Percentiles rank a stretch among this genome's conserved stretches.
Evolutionary conservation across 106 monocot species (phyloP).

Genomic region (Agapanthus africanus): DNA sequence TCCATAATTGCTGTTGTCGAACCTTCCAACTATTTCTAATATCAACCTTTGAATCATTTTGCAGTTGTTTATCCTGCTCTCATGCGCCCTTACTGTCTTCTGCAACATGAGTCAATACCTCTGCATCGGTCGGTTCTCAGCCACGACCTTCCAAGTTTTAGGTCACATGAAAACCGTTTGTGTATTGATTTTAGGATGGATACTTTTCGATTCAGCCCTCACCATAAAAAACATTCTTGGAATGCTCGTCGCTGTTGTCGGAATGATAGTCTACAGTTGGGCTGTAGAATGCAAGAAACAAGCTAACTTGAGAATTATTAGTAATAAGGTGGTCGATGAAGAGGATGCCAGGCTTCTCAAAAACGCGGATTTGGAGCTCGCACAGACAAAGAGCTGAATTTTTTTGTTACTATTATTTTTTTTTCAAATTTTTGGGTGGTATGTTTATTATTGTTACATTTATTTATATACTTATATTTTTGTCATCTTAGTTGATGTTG

Average conservation of each 20-base stretch:
- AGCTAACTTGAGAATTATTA: slow-evolving; percentile 11
- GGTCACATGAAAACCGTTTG: slow-evolving; percentile 56
- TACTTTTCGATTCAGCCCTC: slow-evolving; percentile 46
- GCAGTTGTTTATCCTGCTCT: slow-evolving; percentile 54
- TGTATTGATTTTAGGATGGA: slow-evolving; percentile 41
- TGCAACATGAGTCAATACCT: slow-evolving; percentile 55
- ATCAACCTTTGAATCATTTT: no score
- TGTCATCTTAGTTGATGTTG: no score
- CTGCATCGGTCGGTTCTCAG: slow-evolving; percentile 56
- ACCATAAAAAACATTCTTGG: slow-evolving; percentile 46
- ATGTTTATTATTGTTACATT: no score
- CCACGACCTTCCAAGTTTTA: slow-evolving; percentile 49
- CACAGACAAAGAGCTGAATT: no score
- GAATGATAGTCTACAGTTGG: slow-evolving; percentile 61
- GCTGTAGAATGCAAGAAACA: slow-evolving; percentile 37
- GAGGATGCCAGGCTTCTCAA: slow-evolving; percentile 35
- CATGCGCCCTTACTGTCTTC: slow-evolving; percentile 43
- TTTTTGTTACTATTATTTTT: no score
- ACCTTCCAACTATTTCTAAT: no score
- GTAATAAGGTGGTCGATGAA: slow-evolving; percentile 8
- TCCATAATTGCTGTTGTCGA: no score
- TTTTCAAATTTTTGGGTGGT: no score
- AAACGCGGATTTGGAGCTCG: no score
- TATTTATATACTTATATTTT: no score
- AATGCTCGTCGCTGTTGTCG: slow-evolving; percentile 36